Conservation (phyloP, 2,329 filamentous ascomycete species). For the Corynespora cassiicola region DNA sequence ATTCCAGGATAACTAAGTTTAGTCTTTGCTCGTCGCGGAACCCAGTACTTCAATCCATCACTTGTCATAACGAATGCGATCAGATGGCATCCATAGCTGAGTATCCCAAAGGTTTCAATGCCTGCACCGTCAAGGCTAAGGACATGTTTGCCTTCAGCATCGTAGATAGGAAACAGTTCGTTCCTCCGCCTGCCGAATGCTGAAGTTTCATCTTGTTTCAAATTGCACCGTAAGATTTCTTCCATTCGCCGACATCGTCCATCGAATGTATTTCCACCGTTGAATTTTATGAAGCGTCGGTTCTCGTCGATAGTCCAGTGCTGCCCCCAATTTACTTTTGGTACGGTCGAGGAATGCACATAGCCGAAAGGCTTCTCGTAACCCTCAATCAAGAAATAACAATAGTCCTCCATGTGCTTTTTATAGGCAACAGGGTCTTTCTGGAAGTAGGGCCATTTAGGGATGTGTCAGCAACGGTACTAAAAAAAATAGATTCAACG, state of each 20-base stretch:
- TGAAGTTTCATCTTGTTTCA: background rate
- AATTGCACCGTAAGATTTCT: background rate
- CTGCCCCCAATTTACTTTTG: conserved; percentile 1
- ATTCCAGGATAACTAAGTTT: conserved; percentile 86
- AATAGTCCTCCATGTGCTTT: conserved; percentile 15
- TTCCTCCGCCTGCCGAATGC: conserved; percentile 22
- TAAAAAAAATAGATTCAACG: too few species aligned
- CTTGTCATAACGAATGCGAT: conserved; percentile 22
- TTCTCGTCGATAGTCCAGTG: conserved; percentile 2
- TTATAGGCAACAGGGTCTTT: conserved; percentile 13
- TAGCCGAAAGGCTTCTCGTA: conserved; percentile 18
- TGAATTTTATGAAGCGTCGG: background rate
- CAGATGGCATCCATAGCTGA: conserved; percentile 41
- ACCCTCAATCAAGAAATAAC: conserved; percentile 21
- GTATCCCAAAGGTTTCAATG: conserved; percentile 39
- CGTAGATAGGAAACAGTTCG: conserved; percentile 38
- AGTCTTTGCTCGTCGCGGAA: conserved; percentile 71
- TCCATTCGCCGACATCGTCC: conserved; percentile 3
- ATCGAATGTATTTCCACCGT: background rate
- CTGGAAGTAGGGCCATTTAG: conserved; percentile 20
- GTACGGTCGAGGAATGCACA: conserved; percentile 10
- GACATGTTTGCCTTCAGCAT: conserved; percentile 23
- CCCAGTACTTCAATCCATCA: conserved; percentile 75
- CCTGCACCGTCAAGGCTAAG: conserved; percentile 41
- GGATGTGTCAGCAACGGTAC: too few species aligned